Percentiles rank a stretch among this genome's conserved stretches.
phyloP scores from a whole-genome alignment of 345 rosid species.

The Citrus reticulata region DNA sequence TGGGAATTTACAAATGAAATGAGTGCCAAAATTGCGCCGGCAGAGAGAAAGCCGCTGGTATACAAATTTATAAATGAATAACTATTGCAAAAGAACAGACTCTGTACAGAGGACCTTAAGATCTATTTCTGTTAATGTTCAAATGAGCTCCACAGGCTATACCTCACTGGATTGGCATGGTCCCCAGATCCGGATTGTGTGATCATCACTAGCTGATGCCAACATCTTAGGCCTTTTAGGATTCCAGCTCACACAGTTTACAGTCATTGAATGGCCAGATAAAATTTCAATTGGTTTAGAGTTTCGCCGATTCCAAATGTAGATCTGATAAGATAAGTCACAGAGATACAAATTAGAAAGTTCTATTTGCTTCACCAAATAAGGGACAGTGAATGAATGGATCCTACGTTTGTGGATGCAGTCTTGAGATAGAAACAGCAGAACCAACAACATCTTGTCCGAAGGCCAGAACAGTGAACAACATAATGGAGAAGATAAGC shows the following conservation, averaged over 20 bases:
- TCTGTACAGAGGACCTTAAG: slow-evolving; percentile 13
- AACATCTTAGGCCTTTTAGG: slow-evolving; percentile 66
- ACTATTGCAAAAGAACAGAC: slow-evolving; percentile 9
- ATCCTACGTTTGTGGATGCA: neutral
- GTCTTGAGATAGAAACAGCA: neutral
- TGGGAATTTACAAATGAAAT: slow-evolving; percentile 19
- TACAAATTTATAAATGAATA: slow-evolving; percentile 19
- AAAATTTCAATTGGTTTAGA: slow-evolving; percentile 63
- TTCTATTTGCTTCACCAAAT: neutral
- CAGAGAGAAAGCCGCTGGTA: slow-evolving; percentile 15
- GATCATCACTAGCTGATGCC: slow-evolving; percentile 87
- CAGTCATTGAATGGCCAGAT: slow-evolving; percentile 74
- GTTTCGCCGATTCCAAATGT: slow-evolving; percentile 62
- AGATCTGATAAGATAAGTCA: slow-evolving; percentile 51
- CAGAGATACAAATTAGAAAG: neutral
- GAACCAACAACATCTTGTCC: neutral
- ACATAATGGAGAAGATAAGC: neutral
- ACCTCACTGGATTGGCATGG: slow-evolving; percentile 30
- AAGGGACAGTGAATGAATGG: neutral
- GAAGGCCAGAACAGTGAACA: neutral
- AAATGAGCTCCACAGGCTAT: slow-evolving; percentile 10
- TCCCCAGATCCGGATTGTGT: slow-evolving; percentile 79
- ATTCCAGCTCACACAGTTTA: slow-evolving; percentile 91
- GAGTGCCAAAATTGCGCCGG: slow-evolving; percentile 25
- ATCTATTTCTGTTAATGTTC: slow-evolving; percentile 8